Evolutionary conservation across 352 stramenopile genomes (phyloP).

Genomic region (Phytophthora pistaciae): DNA sequence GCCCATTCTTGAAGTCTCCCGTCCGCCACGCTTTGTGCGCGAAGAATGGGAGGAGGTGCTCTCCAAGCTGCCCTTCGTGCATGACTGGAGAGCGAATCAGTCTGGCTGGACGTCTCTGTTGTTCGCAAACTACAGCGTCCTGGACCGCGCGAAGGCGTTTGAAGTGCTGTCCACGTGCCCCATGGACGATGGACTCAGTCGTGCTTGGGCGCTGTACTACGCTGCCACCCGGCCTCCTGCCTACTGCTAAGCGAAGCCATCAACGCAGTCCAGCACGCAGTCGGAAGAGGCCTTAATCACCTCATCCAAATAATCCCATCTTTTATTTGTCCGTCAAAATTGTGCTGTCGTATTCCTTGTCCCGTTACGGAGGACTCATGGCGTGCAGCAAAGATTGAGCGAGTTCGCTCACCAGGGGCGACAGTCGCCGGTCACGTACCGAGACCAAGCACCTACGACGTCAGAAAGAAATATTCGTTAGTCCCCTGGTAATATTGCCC

Average conservation of each 20-base stretch:
- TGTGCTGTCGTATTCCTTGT: neutral
- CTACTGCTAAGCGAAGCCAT: slow-evolving; percentile 22
- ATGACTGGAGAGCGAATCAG: slow-evolving; percentile 55
- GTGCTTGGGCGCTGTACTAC: slow-evolving; percentile 73
- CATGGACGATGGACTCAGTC: slow-evolving; percentile 80
- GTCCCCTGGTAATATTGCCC: neutral
- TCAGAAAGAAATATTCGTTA: neutral
- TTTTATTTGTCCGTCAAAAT: slow-evolving; percentile 16
- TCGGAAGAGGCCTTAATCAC: neutral
- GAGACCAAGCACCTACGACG: slow-evolving; percentile 43
- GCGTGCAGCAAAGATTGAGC: slow-evolving; percentile 64
- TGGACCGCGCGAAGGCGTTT: slow-evolving; percentile 48
- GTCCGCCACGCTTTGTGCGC: slow-evolving; percentile 48
- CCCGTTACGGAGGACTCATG: slow-evolving; percentile 32
- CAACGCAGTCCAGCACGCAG: neutral
- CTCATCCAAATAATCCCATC: neutral
- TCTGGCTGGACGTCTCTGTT: slow-evolving; percentile 71
- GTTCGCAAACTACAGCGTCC: slow-evolving; percentile 63
- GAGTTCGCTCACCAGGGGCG: slow-evolving; percentile 44
- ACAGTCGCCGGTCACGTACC: slow-evolving; percentile 40
- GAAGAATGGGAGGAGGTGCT: slow-evolving; percentile 78
- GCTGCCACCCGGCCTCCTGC: slow-evolving; percentile 47
- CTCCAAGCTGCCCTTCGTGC: slow-evolving; percentile 54
- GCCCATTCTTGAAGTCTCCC: slow-evolving; percentile 56
- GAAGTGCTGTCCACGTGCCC: slow-evolving; percentile 50